These are phyloP conservation scores for Graphium sp. DNA, from an alignment of 2,329 filamentous ascomycete species.

Conservation along the genomic window DNA sequence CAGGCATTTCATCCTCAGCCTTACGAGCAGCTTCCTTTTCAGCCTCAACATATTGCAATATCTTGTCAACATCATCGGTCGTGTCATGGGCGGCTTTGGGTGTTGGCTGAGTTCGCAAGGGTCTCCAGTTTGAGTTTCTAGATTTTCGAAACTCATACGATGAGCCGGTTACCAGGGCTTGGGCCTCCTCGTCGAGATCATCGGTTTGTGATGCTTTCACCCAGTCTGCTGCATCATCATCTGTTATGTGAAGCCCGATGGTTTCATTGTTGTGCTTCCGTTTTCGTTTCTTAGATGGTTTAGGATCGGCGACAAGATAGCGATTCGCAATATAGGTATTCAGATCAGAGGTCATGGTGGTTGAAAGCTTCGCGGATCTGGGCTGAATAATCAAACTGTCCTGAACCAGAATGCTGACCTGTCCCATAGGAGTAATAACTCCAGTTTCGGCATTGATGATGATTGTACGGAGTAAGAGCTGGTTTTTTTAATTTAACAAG, in stretches of 20 bases:
- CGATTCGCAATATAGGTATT: slow-evolving; percentile 65
- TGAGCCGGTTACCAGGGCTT: slow-evolving; percentile 29
- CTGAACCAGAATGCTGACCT: no score
- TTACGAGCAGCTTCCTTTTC: slow-evolving; percentile 39
- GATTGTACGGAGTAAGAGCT: no score
- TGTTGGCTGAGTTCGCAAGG: slow-evolving; percentile 39
- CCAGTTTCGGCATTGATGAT: no score
- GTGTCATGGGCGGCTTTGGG: no score
- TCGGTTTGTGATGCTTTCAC: slow-evolving; percentile 18
- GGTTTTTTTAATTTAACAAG: no score
- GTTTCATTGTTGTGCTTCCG: slow-evolving; percentile 29
- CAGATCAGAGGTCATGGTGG: slow-evolving; percentile 1
- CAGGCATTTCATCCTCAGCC: slow-evolving; percentile 30
- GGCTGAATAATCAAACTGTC: no score
- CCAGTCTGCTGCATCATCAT: slow-evolving; percentile 45
- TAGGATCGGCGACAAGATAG: slow-evolving; percentile 53
- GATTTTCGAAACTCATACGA: slow-evolving; percentile 52
- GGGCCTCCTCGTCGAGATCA: slow-evolving; percentile 36
- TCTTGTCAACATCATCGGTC: slow-evolving; percentile 64
- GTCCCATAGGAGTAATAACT: no score
- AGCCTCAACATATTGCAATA: slow-evolving; percentile 54
- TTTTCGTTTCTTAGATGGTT: slow-evolving; percentile 46
- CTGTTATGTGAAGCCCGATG: slow-evolving; percentile 44
- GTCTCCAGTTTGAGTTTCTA: slow-evolving; percentile 72
- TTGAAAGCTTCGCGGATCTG: no score